These are phyloP conservation scores for Kodamaea jinghongensis DNA, from an alignment of 805 yeast genomes.

Conservation along the genomic window DNA sequence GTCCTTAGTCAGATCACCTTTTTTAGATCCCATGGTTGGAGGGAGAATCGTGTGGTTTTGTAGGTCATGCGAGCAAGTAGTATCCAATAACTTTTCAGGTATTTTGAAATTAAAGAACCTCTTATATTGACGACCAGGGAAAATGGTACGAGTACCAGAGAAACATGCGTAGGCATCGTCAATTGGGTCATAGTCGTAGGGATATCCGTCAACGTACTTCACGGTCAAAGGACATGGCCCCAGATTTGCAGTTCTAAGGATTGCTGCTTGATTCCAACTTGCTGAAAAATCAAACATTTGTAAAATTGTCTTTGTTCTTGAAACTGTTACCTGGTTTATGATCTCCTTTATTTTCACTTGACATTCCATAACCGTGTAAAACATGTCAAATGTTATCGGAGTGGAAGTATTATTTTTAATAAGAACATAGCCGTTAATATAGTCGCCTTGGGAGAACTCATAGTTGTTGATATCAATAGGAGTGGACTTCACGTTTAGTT, in stretches of 20 bases:
- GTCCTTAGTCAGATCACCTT: conserved; percentile 19
- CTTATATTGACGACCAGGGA: conserved; percentile 28
- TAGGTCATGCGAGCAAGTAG: conserved; percentile 26
- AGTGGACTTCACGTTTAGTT: conserved; percentile 2
- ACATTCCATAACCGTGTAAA: conserved; percentile 58
- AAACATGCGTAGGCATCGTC: conserved; percentile 26
- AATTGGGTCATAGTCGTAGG: conserved; percentile 1
- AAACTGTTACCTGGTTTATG: conserved; percentile 3
- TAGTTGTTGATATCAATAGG: conserved; percentile 18
- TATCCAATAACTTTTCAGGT: conserved; percentile 36
- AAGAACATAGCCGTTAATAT: conserved; percentile 53
- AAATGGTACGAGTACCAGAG: conserved; percentile 3
- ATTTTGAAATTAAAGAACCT: conserved; percentile 42
- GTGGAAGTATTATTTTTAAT: conserved; percentile 40
- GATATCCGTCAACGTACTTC: conserved; percentile 9
- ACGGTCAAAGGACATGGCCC: background rate
- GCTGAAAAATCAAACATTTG: conserved; percentile 51
- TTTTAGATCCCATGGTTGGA: conserved; percentile 26
- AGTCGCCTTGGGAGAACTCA: conserved; percentile 67
- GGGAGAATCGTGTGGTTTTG: conserved; percentile 32
- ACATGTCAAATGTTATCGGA: conserved; percentile 59
- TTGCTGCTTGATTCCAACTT: conserved; percentile 41
- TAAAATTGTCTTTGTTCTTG: conserved; percentile 8
- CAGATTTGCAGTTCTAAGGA: conserved; percentile 31
- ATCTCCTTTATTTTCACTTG: conserved; percentile 18